phyloP scores from a whole-genome alignment of 768 basidiomycete species.

The Myochromella boudieri region DNA sequence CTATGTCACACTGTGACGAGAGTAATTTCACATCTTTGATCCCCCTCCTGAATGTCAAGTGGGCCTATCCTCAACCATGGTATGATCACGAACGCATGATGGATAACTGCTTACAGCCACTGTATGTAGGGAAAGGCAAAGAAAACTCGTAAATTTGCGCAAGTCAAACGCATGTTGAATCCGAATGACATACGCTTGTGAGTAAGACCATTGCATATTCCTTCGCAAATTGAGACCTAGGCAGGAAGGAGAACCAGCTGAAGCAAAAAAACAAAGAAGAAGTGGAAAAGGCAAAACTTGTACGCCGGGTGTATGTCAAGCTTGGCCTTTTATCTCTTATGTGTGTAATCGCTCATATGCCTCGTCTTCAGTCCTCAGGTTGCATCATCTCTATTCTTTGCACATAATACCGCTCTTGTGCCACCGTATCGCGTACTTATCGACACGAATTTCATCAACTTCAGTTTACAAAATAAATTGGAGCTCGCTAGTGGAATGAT shows the following conservation, averaged over 20 bases:
- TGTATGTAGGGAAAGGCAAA: slow-evolving; percentile 91
- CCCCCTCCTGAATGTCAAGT: too few species aligned
- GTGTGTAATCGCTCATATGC: background rate
- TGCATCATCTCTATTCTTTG: slow-evolving; percentile 91
- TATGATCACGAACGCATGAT: too few species aligned
- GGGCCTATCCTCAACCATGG: background rate
- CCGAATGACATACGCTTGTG: slow-evolving; percentile 93
- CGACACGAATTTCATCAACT: slow-evolving; percentile 99
- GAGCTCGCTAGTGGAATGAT: slow-evolving; percentile 98
- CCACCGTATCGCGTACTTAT: slow-evolving; percentile 97
- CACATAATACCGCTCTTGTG: slow-evolving; percentile 93
- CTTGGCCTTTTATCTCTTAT: slow-evolving; percentile 2
- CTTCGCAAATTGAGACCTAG: slow-evolving; percentile 10
- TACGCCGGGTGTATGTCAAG: slow-evolving; percentile 75
- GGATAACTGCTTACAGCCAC: too few species aligned
- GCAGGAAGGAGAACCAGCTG: slow-evolving; percentile 89
- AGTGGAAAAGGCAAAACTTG: slow-evolving; percentile 74
- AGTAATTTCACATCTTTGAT: too few species aligned
- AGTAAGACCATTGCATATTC: slow-evolving; percentile 25
- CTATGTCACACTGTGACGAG: too few species aligned
- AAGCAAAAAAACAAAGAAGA: slow-evolving; percentile 88
- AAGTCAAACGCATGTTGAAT: slow-evolving; percentile 91
- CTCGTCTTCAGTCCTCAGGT: slow-evolving; percentile 64
- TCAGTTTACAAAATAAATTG: slow-evolving; percentile 95
- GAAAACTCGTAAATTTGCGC: slow-evolving; percentile 93